Evolutionary conservation across 305 asterid species (phyloP).

Genomic region (Solanum hybrid): DNA sequence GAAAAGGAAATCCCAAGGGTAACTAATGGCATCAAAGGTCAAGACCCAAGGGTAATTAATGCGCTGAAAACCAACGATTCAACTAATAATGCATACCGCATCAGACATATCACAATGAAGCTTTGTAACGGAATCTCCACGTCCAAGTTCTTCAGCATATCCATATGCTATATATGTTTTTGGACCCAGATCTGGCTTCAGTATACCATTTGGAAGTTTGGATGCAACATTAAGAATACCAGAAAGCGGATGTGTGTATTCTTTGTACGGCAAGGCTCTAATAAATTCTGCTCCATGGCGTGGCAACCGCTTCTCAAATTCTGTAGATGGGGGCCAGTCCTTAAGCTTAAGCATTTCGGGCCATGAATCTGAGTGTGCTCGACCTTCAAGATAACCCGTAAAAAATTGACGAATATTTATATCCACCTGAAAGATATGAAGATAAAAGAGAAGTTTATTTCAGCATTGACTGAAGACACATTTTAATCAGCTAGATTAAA

Average conservation of each 20-base stretch:
- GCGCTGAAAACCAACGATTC: background rate
- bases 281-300: constrained; percentile 40
- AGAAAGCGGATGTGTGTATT: constrained; percentile 29
- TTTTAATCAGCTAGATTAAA: background rate
- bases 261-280: constrained; percentile 41
- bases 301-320: constrained; percentile 35
- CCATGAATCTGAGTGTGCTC: constrained; percentile 13
- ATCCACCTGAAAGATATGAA: constrained; percentile 26
- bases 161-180: constrained; percentile 51
- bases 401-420: constrained; percentile 34
- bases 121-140: constrained; percentile 45
- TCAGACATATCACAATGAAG: constrained; percentile 46
- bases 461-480: background rate
- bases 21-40: background rate
- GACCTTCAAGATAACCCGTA: constrained; percentile 31
- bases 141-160: constrained; percentile 34
- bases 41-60: background rate
- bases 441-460: background rate
- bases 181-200: constrained; percentile 50
- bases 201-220: constrained; percentile 9
- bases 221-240: constrained; percentile 41
- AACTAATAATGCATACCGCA: constrained; percentile 26
- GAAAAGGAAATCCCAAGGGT: background rate
- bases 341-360: constrained; percentile 42
- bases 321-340: constrained; percentile 45